Percentiles rank a stretch among this genome's conserved stretches.
Conservation (phyloP, 1,139 yeast genomes). For the Diutina scorzettiae region DNA sequence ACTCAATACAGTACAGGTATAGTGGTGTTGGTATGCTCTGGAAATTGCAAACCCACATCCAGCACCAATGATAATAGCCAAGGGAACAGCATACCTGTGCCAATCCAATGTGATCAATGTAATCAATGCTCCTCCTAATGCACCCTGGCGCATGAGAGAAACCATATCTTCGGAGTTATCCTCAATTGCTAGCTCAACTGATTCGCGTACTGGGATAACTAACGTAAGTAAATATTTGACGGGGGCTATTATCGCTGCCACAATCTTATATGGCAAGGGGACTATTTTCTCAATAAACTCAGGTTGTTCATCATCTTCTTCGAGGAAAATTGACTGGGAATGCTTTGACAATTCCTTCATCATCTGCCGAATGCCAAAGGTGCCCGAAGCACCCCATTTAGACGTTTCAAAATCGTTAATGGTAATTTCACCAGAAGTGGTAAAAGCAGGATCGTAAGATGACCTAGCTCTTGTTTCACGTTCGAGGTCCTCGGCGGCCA, state of each 20-base stretch:
- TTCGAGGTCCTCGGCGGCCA: too few relatives aligned
- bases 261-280: background rate
- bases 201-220: background rate
- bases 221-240: background rate
- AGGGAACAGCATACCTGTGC: background rate
- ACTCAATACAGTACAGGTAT: constrained; percentile 10
- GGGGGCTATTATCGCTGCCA: background rate
- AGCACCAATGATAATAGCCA: background rate
- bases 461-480: too few relatives aligned
- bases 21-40: background rate
- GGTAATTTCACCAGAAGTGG: background rate
- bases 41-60: background rate
- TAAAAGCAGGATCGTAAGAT: too few relatives aligned
- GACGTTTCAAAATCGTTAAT: background rate
- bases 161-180: background rate
- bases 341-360: constrained; percentile 23
- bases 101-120: background rate
- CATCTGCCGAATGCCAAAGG: constrained; percentile 24
- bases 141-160: background rate
- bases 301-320: background rate
- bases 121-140: background rate
- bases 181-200: background rate
- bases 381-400: constrained; percentile 11
- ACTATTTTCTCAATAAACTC: background rate
- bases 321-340: background rate